Evolutionary conservation across 73 alveolate species (phyloP).

Genomic region (Paramecium primaurelia): DNA sequence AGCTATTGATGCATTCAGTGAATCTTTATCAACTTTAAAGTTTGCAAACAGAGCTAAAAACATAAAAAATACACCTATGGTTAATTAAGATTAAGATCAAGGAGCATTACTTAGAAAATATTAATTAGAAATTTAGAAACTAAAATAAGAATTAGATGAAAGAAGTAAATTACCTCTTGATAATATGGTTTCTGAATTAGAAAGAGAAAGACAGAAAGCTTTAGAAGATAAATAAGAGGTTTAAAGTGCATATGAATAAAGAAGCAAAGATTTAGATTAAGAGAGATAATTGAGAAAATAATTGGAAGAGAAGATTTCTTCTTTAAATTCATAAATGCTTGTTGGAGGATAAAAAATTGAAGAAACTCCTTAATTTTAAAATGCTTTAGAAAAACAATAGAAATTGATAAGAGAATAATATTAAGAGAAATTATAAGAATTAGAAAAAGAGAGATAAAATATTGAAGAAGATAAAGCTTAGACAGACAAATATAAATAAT

Average conservation of each 20-base stretch:
- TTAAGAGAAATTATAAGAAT: conserved; percentile 89
- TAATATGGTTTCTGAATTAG: conserved; percentile 74
- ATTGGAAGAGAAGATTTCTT: conserved; percentile 93
- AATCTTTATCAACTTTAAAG: conserved; percentile 92
- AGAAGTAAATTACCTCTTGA: conserved; percentile 70
- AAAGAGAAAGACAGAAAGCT: conserved; percentile 92
- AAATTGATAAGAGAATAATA: conserved; percentile 76
- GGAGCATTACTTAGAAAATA: conserved; percentile 94
- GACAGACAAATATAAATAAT: conserved; percentile 96
- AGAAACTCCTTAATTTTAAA: conserved; percentile 94
- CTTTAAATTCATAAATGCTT: conserved; percentile 93
- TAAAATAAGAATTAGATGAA: conserved; percentile 90
- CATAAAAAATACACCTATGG: conserved; percentile 94
- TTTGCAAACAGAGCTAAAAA: conserved; percentile 99
- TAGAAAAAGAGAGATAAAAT: conserved; percentile 90
- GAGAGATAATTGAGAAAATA: conserved; percentile 94
- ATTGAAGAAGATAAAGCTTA: conserved; percentile 95
- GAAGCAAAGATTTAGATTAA: conserved; percentile 85
- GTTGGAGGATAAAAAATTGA: conserved; percentile 97
- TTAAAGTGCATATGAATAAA: conserved; percentile 88
- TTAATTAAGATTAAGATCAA: conserved; percentile 94
- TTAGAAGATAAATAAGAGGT: conserved; percentile 96
- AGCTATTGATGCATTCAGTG: conserved; percentile 95
- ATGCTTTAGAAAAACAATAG: conserved; percentile 90
- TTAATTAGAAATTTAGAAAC: conserved; percentile 93